Evolutionary conservation across 2,329 filamentous ascomycete genomes (phyloP), one percentile per base, ranked within the genome.

Genomic region (Torrubiella hemipterigena): DNA sequence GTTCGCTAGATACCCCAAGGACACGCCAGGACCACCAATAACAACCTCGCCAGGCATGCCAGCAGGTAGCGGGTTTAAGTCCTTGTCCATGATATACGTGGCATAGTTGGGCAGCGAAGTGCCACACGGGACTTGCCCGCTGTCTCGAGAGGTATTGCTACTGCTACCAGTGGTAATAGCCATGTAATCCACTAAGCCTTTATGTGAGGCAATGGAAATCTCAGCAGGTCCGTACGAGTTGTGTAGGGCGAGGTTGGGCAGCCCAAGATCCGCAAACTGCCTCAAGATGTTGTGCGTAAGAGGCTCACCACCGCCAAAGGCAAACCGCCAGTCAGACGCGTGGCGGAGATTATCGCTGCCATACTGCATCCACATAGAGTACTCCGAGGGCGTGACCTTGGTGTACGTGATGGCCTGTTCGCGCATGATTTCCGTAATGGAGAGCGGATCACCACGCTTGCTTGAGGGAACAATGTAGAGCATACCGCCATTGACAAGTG

Each of bases 31-130:
- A 0, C 51, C 52, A 12, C 48, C 51, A 20, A 54, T 43, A 11
- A 39, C 45, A 23, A 55, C 34, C 36, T 55, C 50, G 3, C 51
- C 51, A 1, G 35, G 14, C 10, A 53, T 34, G 0, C 63, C 62
- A 5, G 47, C 30, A 1, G 63, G 58, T 4, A 60, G 45, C 1
- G 52, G 45, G 12, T 51, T 34, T 19, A 42, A 32, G 2, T 44
- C 26, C 3, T 39, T 26, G 31, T 62, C 54, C 3, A 65, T 42
- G 4, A 66, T 49, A 31, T 61, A 61, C 2, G 56, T 37, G 3
- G 51, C 42, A 1, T 50, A 41, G 35, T 50, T 52, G 3, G 39
- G 39, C 3, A 38, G 20, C 1, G 35, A 3, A 5, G 11, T 22
- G 1, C 40, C 38, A 1, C 16, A 24, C 6, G n/a, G n/a, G n/a